These are phyloP conservation scores for Bipolaris cookei DNA, from an alignment of 2,329 filamentous ascomycete genomes.

Conservation along the genomic window DNA sequence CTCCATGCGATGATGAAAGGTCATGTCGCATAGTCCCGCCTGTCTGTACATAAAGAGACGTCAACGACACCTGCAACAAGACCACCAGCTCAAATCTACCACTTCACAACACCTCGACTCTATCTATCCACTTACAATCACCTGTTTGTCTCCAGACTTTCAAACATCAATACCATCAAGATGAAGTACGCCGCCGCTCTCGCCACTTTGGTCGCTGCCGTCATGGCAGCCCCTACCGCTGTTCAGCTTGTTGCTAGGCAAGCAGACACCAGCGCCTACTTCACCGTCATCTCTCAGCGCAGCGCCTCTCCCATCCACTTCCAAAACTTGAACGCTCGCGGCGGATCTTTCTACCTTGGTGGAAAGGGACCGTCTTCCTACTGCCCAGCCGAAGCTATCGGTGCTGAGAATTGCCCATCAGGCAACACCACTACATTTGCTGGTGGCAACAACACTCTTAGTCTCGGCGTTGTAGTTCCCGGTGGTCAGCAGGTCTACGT, in stretches of 20 bases:
- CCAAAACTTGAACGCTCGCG: conserved; percentile 55
- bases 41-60: conserved; percentile 2
- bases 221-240: conserved; percentile 24
- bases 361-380: conserved; percentile 53
- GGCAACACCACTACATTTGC: conserved; percentile 57
- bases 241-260: conserved; percentile 9
- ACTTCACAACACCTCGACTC: background rate
- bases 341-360: conserved; percentile 59
- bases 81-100: background rate
- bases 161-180: conserved; percentile 16
- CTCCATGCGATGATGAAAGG: conserved; percentile 1
- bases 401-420: conserved; percentile 52
- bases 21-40: conserved; percentile 1
- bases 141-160: conserved; percentile 7
- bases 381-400: conserved; percentile 53
- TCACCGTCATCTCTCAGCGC: conserved; percentile 54
- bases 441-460: conserved; percentile 40
- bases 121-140: conserved; percentile 8
- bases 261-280: conserved; percentile 36
- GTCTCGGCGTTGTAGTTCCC: conserved; percentile 61
- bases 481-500: conserved; percentile 69
- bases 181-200: conserved; percentile 45
- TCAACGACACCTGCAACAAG: background rate
- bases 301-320: conserved; percentile 60
- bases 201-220: conserved; percentile 8